Conservation (phyloP, 2,329 filamentous ascomycete genomes). For the Botrytis pseudocinerea region DNA sequence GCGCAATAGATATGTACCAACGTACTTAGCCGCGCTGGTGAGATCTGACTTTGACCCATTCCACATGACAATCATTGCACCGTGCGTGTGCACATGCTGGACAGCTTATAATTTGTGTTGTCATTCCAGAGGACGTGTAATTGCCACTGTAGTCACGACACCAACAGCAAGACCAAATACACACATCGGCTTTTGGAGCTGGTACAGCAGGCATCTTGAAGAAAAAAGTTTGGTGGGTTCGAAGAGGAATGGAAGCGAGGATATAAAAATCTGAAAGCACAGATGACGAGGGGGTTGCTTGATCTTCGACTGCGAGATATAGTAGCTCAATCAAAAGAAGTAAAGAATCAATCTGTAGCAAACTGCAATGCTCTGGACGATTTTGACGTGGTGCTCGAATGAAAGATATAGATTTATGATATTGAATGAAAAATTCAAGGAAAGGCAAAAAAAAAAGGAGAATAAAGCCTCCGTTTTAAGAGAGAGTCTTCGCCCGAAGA, state of each 20-base stretch:
- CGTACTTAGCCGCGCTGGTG: slow-evolving; percentile 8
- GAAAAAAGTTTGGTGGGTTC: not conserved
- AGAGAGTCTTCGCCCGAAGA: not conserved
- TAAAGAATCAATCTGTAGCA: not conserved
- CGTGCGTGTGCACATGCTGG: not conserved
- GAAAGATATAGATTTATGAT: not conserved
- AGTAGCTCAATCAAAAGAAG: not conserved
- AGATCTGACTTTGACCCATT: not conserved
- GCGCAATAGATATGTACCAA: not conserved
- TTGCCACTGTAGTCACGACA: not conserved
- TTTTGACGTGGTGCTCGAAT: not conserved
- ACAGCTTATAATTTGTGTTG: slow-evolving; percentile 2
- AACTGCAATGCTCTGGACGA: not conserved
- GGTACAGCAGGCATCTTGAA: slow-evolving; percentile 13
- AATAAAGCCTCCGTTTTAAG: not conserved
- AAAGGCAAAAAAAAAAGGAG: not conserved
- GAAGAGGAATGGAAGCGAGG: not conserved
- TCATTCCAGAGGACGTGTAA: slow-evolving; percentile 17
- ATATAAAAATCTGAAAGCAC: not conserved
- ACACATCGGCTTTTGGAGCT: not conserved
- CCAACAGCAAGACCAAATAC: slow-evolving; percentile 13
- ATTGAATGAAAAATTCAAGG: not conserved
- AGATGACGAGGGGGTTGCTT: not conserved
- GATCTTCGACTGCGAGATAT: slow-evolving; percentile 5
- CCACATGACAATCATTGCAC: not conserved